Evolutionary conservation across 1,284 basidiomycete species (phyloP).

Genomic region (Malassezia sp.): DNA sequence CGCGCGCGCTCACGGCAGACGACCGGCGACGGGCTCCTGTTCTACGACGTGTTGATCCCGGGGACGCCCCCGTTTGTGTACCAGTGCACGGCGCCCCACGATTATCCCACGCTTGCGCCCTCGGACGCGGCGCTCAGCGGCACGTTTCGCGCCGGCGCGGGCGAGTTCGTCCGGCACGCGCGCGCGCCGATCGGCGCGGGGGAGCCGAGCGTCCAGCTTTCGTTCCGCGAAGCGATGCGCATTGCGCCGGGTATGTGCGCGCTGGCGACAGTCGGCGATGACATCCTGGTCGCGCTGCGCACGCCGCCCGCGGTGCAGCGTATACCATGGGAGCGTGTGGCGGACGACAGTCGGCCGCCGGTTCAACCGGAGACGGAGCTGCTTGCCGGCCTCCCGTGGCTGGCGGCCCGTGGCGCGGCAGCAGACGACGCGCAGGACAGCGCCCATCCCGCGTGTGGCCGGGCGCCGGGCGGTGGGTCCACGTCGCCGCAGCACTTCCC

Average conservation of each 20-base stretch:
- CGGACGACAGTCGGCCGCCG: background rate
- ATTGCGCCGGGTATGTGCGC: constrained; percentile 37
- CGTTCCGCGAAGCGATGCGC: constrained; percentile 31
- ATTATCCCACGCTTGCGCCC: constrained; percentile 15
- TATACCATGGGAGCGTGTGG: constrained; percentile 30
- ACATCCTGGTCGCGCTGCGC: constrained; percentile 35
- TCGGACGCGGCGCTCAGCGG: constrained; percentile 19
- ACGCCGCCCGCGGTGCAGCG: constrained; percentile 37
- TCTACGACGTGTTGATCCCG: constrained; percentile 4
- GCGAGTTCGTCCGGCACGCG: constrained; percentile 19
- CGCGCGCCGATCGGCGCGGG: constrained; percentile 7
- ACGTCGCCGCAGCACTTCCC: too few relatives aligned
- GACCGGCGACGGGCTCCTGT: constrained; percentile 6
- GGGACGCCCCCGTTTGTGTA: background rate
- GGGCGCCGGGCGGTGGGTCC: too few relatives aligned
- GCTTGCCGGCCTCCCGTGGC: background rate
- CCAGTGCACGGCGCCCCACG: background rate
- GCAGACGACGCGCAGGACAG: too few relatives aligned
- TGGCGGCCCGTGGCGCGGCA: background rate
- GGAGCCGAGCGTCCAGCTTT: constrained; percentile 21
- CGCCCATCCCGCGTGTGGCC: too few relatives aligned
- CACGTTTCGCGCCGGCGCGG: constrained; percentile 29
- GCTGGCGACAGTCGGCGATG: constrained; percentile 21
- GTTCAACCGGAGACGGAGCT: background rate
- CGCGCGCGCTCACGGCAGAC: too few relatives aligned